These are phyloP conservation scores for Diaporthe eres DNA, from an alignment of 2,329 filamentous ascomycete species.

Conservation along the genomic window DNA sequence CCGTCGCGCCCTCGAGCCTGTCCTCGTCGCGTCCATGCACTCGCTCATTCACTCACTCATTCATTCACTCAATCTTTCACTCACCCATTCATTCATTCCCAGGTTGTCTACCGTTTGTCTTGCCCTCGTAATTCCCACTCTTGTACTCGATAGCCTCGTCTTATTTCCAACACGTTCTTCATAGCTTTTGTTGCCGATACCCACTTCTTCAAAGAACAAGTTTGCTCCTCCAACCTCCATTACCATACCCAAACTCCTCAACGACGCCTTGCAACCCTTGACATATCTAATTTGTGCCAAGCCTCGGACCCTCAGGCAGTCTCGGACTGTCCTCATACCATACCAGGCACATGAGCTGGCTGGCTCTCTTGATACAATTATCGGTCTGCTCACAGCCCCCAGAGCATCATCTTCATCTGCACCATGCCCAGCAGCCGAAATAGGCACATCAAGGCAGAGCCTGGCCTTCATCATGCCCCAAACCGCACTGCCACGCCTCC, in stretches of 20 bases:
- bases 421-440: conserved; percentile 27
- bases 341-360: not conserved
- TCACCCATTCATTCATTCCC: not conserved
- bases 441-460: conserved; percentile 36
- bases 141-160: not conserved
- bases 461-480: conserved; percentile 12
- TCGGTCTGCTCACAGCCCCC: no score
- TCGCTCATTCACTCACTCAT: not conserved
- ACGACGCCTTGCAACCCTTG: not conserved
- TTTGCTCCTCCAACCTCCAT: not conserved
- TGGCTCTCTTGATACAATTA: not conserved
- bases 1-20: conserved; percentile 24
- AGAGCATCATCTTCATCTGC: not conserved
- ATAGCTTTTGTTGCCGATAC: not conserved
- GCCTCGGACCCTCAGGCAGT: not conserved
- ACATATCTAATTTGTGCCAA: not conserved
- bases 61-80: not conserved
- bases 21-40: not conserved
- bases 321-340: not conserved
- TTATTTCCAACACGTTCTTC: not conserved
- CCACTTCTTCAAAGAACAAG: not conserved
- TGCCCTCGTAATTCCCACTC: not conserved
- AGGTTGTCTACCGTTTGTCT: not conserved
- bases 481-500: conserved; percentile 19
- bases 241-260: not conserved